Base-by-base conservation (phyloP, 441 rosid species). In the Adansonia rubrostipa region DNA sequence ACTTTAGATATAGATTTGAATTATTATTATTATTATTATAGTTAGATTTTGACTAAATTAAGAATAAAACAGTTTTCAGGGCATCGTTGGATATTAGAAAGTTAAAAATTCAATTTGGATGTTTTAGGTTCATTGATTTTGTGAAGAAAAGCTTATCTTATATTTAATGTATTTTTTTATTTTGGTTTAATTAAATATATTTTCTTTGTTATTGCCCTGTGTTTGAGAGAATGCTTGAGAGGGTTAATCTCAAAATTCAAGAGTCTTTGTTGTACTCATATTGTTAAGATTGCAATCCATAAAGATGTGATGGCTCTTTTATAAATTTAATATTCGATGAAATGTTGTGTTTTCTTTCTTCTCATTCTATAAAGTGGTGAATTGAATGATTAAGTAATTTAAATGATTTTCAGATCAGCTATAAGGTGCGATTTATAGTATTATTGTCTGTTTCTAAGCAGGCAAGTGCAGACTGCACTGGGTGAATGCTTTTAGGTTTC, bases 101-200 rank as follows among this genome's bases (percentile, higher is more conserved):
- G 77, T 74, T 96, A 71, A 98, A 92, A 54, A 84, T 96, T 86
- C 97, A 87, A 20, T 96, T 96, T 77, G 99, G 98, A 0, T 96
- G 98, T 63, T 87, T 96, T 28, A 87, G 98, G 86, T 90, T 96
- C 42, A 92, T 96, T 75, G 92, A 93, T 79, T 84, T 87, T 3
- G 97, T 92, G 79, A 87, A 84, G 71, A 90, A 85, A 61, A 91
- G 92, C 40, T 71, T 94, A 28, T 89, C 95, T 44, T 51, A 24
- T 24, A 24, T 20, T 24, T 24, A 24, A 24, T 24, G 28, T 24
- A 24, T 24, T 24, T 1, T 24, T 24, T 24, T 0, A 40, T 53
- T 2, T 45, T 10, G 4, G 5, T 36, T 19, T 58, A 19, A 15
- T 33, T 48, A 0, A 4, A 24, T 44, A 0, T 6, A 44, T 45